Evolutionary conservation across 495 filamentous ascomycete species (phyloP).

Genomic region (Aspergillus carlsbadensis): DNA sequence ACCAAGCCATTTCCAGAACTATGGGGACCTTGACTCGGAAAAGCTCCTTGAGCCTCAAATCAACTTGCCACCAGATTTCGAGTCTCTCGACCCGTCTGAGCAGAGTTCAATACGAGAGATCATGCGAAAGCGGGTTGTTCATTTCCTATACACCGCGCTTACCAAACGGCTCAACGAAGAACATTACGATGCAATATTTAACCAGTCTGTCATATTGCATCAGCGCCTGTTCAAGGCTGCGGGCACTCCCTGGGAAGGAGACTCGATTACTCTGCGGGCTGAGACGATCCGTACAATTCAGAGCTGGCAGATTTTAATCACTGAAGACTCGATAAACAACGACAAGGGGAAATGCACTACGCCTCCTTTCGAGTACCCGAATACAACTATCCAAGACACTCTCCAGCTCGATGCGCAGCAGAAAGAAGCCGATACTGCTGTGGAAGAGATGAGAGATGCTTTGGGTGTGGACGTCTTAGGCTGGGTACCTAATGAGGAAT

Average conservation of each 20-base stretch:
- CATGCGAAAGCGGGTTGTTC: conserved; percentile 15
- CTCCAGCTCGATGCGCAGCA: conserved; percentile 20
- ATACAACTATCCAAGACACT: conserved; percentile 15
- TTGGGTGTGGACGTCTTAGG: conserved; percentile 23
- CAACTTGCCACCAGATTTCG: conserved; percentile 19
- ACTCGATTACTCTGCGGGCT: conserved; percentile 22
- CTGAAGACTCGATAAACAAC: background rate
- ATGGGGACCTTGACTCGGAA: conserved; percentile 24
- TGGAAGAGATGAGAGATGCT: conserved; percentile 19
- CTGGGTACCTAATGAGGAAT: conserved; percentile 25
- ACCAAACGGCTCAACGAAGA: conserved; percentile 22
- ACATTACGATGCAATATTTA: conserved; percentile 28
- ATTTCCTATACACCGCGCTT: conserved; percentile 28
- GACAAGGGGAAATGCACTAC: background rate
- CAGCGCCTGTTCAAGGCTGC: conserved; percentile 25
- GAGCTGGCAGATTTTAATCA: conserved; percentile 11
- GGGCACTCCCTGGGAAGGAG: conserved; percentile 30
- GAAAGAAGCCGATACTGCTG: conserved; percentile 24
- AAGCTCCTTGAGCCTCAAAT: conserved; percentile 15
- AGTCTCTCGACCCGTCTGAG: conserved; percentile 13
- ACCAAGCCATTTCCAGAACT: conserved; percentile 31
- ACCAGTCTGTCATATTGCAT: conserved; percentile 21
- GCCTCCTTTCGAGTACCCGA: conserved; percentile 19
- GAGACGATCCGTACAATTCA: conserved; percentile 22
- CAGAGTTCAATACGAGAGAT: conserved; percentile 17